Conservation (phyloP, 441 rosid genomes). For the Erodium trifolium region DNA sequence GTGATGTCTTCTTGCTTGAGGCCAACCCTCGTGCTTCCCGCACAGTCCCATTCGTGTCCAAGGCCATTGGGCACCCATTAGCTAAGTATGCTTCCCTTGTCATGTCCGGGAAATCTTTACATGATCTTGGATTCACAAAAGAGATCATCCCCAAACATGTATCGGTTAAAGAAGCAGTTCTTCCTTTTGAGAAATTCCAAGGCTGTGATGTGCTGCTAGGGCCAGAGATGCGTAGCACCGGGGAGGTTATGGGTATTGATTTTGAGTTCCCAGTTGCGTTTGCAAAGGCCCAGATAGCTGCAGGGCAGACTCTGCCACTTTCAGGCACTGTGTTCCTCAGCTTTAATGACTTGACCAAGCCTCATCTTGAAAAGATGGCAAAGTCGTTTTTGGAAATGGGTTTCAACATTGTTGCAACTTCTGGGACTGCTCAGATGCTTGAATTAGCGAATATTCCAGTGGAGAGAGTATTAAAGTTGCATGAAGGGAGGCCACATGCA, state of each 20-base stretch:
- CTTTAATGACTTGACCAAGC: constrained; percentile 79
- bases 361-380: constrained; percentile 68
- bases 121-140: constrained; percentile 55
- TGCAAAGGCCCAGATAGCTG: constrained; percentile 89
- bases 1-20: constrained; percentile 84
- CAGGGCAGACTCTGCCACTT: constrained; percentile 84
- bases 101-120: constrained; percentile 80
- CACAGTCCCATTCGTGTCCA: constrained; percentile 90
- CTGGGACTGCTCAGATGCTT: constrained; percentile 84
- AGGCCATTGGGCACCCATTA: constrained; percentile 89
- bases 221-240: constrained; percentile 96
- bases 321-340: constrained; percentile 86
- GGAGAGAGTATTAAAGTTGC: constrained; percentile 83
- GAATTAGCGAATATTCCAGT: constrained; percentile 61
- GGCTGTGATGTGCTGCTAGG: constrained; percentile 90
- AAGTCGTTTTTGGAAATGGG: constrained; percentile 62
- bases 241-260: constrained; percentile 94
- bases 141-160: constrained; percentile 80
- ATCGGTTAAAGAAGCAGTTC: constrained; percentile 93
- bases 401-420: constrained; percentile 67
- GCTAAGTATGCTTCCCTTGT: constrained; percentile 94
- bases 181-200: constrained; percentile 85
- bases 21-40: constrained; percentile 98
- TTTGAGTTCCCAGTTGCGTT: constrained; percentile 52
- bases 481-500: constrained; percentile 88